A percentile compares a stretch with the other conserved stretches of the same genome.
phyloP scores from a whole-genome alignment of 2,329 filamentous ascomycete species.

The Thielaviopsis euricoi region DNA sequence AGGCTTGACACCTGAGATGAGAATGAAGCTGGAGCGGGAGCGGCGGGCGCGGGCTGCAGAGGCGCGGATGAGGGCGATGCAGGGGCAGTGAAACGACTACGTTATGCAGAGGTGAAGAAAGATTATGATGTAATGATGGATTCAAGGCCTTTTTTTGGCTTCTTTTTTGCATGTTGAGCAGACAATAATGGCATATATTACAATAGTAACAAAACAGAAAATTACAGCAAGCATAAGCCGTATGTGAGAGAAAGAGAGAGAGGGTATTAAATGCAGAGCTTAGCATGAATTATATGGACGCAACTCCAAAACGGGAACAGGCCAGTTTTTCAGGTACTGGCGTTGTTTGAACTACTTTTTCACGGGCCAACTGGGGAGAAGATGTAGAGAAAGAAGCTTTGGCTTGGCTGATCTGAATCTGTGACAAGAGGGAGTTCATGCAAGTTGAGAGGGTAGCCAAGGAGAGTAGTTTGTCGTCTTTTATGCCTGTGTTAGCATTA shows the following conservation, averaged over 20 bases:
- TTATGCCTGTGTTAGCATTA: too few relatives aligned
- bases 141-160: neutral
- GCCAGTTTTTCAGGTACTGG: neutral
- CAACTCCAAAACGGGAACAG: neutral
- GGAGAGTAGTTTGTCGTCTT: too few relatives aligned
- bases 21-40: slow-evolving; percentile 70
- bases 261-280: neutral
- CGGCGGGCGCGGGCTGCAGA: slow-evolving; percentile 81
- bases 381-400: neutral
- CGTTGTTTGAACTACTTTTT: neutral
- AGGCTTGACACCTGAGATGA: slow-evolving; percentile 77
- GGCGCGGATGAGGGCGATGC: slow-evolving; percentile 60
- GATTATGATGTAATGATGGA: neutral
- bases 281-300: neutral
- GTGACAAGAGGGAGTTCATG: neutral
- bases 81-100: slow-evolving; percentile 19
- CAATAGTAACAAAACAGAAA: too few relatives aligned
- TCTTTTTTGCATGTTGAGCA: too few relatives aligned
- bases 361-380: too few relatives aligned
- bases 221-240: too few relatives aligned
- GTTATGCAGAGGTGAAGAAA: neutral
- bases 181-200: too few relatives aligned
- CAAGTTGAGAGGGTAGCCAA: too few relatives aligned
- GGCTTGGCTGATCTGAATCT: neutral
- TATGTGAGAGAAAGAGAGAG: too few relatives aligned